A percentile compares a stretch with the other conserved stretches of the same genome.
Conservation (phyloP, 768 basidiomycete species). For the Flagelloscypha sp. region DNA sequence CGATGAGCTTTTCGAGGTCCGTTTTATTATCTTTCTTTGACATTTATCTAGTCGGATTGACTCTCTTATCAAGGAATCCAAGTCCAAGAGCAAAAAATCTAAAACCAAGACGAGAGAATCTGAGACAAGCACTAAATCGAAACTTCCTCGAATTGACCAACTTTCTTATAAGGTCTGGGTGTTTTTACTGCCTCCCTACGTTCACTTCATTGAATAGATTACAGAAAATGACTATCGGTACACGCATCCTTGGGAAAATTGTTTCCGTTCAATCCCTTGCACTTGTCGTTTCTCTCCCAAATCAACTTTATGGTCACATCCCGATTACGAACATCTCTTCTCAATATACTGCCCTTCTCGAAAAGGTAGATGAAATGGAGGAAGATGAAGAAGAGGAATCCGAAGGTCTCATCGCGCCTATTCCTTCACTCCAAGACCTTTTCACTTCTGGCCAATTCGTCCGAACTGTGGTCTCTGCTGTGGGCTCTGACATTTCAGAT, state of each 20-base stretch:
- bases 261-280: constrained; percentile 82
- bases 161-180: not conserved
- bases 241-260: constrained; percentile 85
- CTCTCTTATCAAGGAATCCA: no score
- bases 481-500: constrained; percentile 63
- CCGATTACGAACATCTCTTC: constrained; percentile 89
- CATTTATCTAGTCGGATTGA: no score
- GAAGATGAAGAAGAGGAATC: constrained; percentile 36
- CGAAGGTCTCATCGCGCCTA: constrained; percentile 21
- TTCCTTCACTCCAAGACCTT: constrained; percentile 68
- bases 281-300: constrained; percentile 88
- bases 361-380: constrained; percentile 48
- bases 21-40: constrained; percentile 6
- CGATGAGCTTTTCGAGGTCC: constrained; percentile 67
- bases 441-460: constrained; percentile 85
- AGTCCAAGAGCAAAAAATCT: no score
- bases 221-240: constrained; percentile 73
- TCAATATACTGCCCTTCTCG: constrained; percentile 66
- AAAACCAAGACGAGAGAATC: no score
- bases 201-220: constrained; percentile 6
- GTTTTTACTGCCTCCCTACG: no score
- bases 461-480: constrained; percentile 62
- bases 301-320: constrained; percentile 88
- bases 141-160: no score
- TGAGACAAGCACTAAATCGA: no score